Percentiles rank a stretch among this genome's conserved stretches.
phyloP scores from a whole-genome alignment of 305 asterid genomes.

The Ruellia speciosa region DNA sequence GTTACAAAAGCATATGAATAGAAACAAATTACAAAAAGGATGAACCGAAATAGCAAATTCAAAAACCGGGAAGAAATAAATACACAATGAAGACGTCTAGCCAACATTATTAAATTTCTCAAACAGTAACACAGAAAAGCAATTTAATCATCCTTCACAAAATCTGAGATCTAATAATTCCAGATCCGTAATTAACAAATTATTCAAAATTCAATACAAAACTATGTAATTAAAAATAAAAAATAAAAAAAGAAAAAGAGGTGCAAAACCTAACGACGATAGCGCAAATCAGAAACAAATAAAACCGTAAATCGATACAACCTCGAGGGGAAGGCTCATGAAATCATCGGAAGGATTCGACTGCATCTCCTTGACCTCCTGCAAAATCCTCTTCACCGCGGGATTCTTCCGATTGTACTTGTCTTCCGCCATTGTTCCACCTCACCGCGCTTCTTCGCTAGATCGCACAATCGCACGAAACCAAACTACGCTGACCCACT shows the following conservation, averaged over 20 bases:
- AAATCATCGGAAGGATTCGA: conserved; percentile 89
- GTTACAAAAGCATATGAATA: background rate
- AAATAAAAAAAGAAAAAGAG: too few relatives aligned
- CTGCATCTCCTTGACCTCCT: conserved; percentile 94
- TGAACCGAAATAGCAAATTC: background rate
- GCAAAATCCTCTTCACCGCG: conserved; percentile 92
- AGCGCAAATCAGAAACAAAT: background rate
- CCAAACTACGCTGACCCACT: background rate
- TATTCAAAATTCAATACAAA: too few relatives aligned
- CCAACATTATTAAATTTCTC: too few relatives aligned
- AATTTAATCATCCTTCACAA: too few relatives aligned
- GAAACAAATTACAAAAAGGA: background rate
- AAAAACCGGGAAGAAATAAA: background rate
- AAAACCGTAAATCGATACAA: conserved; percentile 13
- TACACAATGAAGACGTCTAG: background rate
- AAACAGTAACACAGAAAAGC: too few relatives aligned
- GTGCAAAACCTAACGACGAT: too few relatives aligned
- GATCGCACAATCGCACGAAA: too few relatives aligned
- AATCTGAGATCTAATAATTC: too few relatives aligned
- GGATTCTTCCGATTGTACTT: conserved; percentile 85
- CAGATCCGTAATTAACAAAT: too few relatives aligned
- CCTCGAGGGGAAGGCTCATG: conserved; percentile 96
- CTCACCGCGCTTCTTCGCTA: conserved; percentile 24
- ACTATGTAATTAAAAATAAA: too few relatives aligned
- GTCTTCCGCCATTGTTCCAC: conserved; percentile 51